Conservation (phyloP, 352 stramenopile genomes). For the Phytophthora pisi region DNA sequence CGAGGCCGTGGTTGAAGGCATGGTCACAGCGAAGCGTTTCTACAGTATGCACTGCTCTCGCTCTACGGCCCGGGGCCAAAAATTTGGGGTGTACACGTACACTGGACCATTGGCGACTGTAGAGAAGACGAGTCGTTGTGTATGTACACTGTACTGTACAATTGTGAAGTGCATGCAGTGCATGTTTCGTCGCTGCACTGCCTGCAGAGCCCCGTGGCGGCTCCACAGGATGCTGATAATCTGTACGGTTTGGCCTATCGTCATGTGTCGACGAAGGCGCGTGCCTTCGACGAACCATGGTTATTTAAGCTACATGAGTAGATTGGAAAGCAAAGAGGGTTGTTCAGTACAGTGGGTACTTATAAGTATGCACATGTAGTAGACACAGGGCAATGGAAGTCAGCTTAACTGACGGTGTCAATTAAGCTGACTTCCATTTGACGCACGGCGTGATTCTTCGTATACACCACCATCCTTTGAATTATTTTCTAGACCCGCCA, state of each 20-base stretch:
- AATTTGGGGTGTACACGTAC: not conserved
- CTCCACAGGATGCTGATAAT: not conserved
- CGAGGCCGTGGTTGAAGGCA: not conserved
- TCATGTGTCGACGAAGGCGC: slow-evolving; percentile 17
- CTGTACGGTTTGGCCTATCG: not conserved
- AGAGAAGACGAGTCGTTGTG: not conserved
- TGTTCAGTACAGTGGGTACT: too few species aligned
- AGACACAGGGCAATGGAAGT: too few species aligned
- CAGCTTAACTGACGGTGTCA: too few species aligned
- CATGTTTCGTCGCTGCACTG: not conserved
- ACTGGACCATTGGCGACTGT: not conserved
- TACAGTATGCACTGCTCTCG: not conserved
- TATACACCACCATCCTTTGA: too few species aligned
- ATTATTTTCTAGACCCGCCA: too few species aligned
- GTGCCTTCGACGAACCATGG: slow-evolving; percentile 1
- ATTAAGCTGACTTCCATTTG: too few species aligned
- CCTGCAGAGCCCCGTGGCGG: not conserved
- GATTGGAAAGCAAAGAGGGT: not conserved
- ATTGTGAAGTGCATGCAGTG: not conserved
- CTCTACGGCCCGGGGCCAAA: not conserved
- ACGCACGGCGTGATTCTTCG: too few species aligned
- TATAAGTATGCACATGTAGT: too few species aligned
- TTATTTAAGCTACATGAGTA: not conserved
- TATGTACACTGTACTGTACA: not conserved
- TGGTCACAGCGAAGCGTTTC: not conserved